These are phyloP conservation scores for Discostella stelligeroides DNA, from an alignment of 108 stramenopile genomes.

Conservation along the genomic window DNA sequence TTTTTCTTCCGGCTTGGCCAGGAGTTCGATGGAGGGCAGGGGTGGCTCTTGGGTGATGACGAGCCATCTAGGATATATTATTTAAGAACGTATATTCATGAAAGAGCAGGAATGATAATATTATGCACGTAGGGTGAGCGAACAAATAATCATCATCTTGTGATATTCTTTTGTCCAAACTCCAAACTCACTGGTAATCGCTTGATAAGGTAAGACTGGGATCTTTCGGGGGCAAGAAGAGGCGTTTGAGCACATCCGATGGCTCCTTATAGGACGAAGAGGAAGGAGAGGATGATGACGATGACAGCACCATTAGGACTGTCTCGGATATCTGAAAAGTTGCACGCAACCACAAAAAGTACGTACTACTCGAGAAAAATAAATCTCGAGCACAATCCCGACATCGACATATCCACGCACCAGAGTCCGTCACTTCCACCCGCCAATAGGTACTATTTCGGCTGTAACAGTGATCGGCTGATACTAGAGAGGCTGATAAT, in stretches of 20 bases:
- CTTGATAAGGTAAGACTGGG: neutral
- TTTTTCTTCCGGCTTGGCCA: slow-evolving; percentile 41
- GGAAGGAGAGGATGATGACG: neutral
- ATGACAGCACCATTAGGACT: too few relatives aligned
- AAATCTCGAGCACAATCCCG: too few relatives aligned
- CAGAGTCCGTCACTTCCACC: too few relatives aligned
- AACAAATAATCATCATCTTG: neutral
- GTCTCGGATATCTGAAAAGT: too few relatives aligned
- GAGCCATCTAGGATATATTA: slow-evolving; percentile 31
- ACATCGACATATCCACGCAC: too few relatives aligned
- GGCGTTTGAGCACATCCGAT: slow-evolving; percentile 5
- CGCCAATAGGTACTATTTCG: too few relatives aligned
- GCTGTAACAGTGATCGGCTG: too few relatives aligned
- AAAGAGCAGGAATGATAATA: slow-evolving; percentile 16
- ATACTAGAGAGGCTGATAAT: too few relatives aligned
- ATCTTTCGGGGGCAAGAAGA: slow-evolving; percentile 7
- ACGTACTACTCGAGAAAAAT: too few relatives aligned
- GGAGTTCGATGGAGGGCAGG: slow-evolving; percentile 34
- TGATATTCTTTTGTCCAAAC: too few relatives aligned
- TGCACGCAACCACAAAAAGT: too few relatives aligned
- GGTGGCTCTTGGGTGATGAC: slow-evolving; percentile 37
- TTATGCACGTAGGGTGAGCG: neutral
- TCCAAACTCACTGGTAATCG: slow-evolving; percentile 4
- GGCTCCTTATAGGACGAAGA: slow-evolving; percentile 4
- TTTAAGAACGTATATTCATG: slow-evolving; percentile 24